Base-by-base conservation (phyloP, 1,284 basidiomycete species). In the Microbotryum violaceum region DNA sequence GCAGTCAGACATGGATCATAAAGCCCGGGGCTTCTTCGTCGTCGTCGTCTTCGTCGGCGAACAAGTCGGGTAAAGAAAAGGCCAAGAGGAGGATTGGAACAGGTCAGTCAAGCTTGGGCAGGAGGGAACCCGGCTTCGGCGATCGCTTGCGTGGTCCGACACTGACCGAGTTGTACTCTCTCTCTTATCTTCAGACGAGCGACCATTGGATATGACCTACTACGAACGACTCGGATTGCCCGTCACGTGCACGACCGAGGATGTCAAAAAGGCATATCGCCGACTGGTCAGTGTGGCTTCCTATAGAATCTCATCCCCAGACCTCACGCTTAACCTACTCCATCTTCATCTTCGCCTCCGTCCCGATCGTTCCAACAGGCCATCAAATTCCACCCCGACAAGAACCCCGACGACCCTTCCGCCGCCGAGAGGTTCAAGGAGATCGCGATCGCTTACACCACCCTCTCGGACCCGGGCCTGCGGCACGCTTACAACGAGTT, bases 201-300 rank as follows among this genome's bases (percentile, higher is more conserved):
- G 85, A 66, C 92, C 91, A 2, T 78, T 96, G 49, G 91, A 94
- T 74, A 90, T 87, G 21, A 86, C 82, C 18, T 93, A 92, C 75
- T 93, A 93, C 72, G 90, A 79, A 72, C 80, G 88, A 33, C 79
- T 94, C 4, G 88, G 87, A 6, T 81, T 94, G 0, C 76, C 85
- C 0, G 80, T 88, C 16, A 81, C 82, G 60, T 89, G 89, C 6
- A 86, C 86, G 18, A 81, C 82, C 2, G 89, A 90, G 16, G 89
- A 94, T 62, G 84, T 98, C 74, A 97, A 97, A 80, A 96, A 92
- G 76, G 89, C 94, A 3, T 98, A 98, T 78, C 83, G 92, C 55
- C 85, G 93, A 21, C 80, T 96, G 57, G 94, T 94, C 3, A 96
- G 64, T 51, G 2, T 31, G 31, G 9, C 31, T 31, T 8, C 8